Evolutionary conservation across 208 protist genomes (phyloP), one percentile per base, ranked within the genome.

Genomic region (Wallacemonas rigidus): DNA sequence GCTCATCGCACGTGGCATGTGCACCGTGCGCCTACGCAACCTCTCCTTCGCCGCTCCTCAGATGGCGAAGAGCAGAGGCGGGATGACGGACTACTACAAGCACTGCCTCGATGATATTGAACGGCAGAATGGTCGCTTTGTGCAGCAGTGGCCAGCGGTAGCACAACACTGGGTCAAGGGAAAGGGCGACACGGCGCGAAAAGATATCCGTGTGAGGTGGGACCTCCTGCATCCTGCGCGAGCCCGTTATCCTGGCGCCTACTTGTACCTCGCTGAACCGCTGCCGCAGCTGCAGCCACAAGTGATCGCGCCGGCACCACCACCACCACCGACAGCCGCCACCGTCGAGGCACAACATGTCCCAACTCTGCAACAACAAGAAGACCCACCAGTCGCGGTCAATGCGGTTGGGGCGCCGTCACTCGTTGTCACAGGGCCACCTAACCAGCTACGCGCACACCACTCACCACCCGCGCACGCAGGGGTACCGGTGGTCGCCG

Each of bases 21-120:
- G 76, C 69, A 95, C 90, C 17, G 69, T 94, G 38, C 90, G 93
- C 35, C 94, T 95, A 64, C 78, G 88, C 57, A 91, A 86, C 70
- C 69, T 97, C 35, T 82, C 82, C 55, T 97, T 97, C 74, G 81
- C 88, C 14, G 90, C 89, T 1, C 93, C 93, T 1, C 75, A 84
- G 64, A 97, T 97, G 93, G 86, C 81, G n/a, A 91, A 89, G 69
- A 57, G 81, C 40, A 44, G 78, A 11, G 93, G 93, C 4, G 93
- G 93, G 41, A 95, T 97, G 90, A 95, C 89, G 54, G 84, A 94
- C 62, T 97, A 93, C 79, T 97, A 97, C 77, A 84, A 82, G 38
- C 87, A 74, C 50, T 80, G 87, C 50, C 77, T 83, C 44, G 85
- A 88, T 8, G 89, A 92, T 5, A 93, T 94, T 48, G 68, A 75